Evolutionary conservation across 306 rosid genomes (phyloP).

Genomic region (Quercus dentata): DNA sequence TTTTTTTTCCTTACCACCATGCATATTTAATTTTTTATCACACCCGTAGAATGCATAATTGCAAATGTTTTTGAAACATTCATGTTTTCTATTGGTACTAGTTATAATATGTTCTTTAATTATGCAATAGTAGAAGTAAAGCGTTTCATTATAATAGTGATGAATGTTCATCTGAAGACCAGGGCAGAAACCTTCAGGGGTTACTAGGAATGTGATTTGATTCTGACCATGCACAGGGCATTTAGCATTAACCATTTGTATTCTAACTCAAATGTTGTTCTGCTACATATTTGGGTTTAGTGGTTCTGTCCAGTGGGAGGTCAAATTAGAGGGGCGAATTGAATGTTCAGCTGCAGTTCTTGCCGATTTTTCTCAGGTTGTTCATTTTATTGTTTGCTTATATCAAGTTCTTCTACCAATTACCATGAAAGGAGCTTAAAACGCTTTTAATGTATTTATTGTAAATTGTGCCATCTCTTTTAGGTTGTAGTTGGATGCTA

Average conservation of each 20-base stretch:
- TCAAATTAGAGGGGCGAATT: slow-evolving; percentile 76
- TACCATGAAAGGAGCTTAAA: slow-evolving; percentile 4
- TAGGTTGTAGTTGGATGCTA: slow-evolving; percentile 96
- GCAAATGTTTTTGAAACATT: background rate
- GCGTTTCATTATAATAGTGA: background rate
- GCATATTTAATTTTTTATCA: background rate
- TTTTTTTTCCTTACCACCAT: no score
- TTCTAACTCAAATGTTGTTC: slow-evolving; percentile 18
- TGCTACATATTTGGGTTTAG: slow-evolving; percentile 54
- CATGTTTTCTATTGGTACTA: background rate
- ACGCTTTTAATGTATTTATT: slow-evolving; percentile 24
- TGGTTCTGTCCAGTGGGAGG: slow-evolving; percentile 89
- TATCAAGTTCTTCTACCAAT: background rate
- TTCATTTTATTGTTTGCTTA: slow-evolving; percentile 5
- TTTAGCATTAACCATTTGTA: slow-evolving; percentile 5
- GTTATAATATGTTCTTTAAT: background rate
- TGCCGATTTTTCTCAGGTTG: slow-evolving; percentile 82
- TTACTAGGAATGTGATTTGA: slow-evolving; percentile 3
- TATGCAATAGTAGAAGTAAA: background rate
- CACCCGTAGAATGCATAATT: background rate
- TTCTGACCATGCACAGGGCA: background rate
- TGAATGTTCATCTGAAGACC: background rate
- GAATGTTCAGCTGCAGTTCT: slow-evolving; percentile 85
- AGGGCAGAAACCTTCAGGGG: background rate
- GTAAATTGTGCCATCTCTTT: background rate